Evolutionary conservation across 108 stramenopile species (phyloP).

Genomic region (Chaetoceros tenuissimus): DNA sequence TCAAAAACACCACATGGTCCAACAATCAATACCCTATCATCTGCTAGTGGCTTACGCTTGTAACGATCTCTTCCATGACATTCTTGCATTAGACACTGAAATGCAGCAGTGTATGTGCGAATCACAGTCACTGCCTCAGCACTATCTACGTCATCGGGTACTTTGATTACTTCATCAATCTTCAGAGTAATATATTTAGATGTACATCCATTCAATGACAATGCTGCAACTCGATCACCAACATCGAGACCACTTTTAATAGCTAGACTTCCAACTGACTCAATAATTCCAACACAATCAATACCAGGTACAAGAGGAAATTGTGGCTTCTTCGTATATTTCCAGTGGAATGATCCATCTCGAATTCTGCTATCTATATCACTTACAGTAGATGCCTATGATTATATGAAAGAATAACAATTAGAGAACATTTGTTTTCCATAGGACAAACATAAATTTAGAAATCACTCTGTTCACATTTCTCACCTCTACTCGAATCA

Average conservation of each 20-base stretch:
- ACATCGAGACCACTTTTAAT: neutral
- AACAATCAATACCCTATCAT: constrained; percentile 27
- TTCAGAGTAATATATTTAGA: neutral
- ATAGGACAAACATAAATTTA: too few species aligned
- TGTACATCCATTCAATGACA: neutral
- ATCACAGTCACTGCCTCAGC: constrained; percentile 30
- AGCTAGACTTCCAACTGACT: neutral
- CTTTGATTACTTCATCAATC: neutral
- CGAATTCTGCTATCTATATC: neutral
- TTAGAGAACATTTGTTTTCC: too few species aligned
- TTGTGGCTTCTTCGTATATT: neutral
- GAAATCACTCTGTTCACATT: neutral
- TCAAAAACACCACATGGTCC: constrained; percentile 28
- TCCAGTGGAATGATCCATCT: neutral
- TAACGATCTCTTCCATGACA: constrained; percentile 17
- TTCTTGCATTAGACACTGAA: constrained; percentile 33
- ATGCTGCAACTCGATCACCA: neutral
- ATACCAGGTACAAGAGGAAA: neutral
- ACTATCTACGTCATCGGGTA: constrained; percentile 20
- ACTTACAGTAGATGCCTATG: neutral
- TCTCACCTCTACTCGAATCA: neutral
- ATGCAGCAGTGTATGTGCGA: constrained; percentile 33
- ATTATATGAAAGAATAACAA: too few species aligned
- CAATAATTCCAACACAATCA: neutral
- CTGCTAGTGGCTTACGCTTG: constrained; percentile 17